These are phyloP conservation scores for Wickerhamomyces strasburgensis DNA, from an alignment of 805 yeast species.

Conservation along the genomic window DNA sequence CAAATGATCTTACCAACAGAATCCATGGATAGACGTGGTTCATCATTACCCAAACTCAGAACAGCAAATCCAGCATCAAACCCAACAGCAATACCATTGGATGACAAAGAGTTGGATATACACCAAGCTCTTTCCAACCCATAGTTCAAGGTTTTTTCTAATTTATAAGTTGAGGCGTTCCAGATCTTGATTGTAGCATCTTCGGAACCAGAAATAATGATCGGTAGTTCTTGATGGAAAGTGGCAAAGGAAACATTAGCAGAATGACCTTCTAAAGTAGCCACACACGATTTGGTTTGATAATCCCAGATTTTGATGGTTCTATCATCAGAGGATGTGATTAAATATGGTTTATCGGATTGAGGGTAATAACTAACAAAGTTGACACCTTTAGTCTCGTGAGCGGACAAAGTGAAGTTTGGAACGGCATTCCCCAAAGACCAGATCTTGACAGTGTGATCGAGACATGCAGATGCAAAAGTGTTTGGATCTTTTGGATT, in stretches of 20 bases:
- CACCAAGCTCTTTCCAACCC: slow-evolving; percentile 98
- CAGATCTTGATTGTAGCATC: slow-evolving; percentile 92
- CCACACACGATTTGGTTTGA: slow-evolving; percentile 93
- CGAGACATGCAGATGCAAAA: slow-evolving; percentile 95
- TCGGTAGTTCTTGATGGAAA: slow-evolving; percentile 96
- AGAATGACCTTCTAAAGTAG: slow-evolving; percentile 89
- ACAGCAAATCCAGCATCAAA: slow-evolving; percentile 93
- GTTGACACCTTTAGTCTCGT: slow-evolving; percentile 90
- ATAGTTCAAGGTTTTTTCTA: slow-evolving; percentile 86
- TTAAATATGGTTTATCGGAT: slow-evolving; percentile 93
- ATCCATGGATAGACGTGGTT: slow-evolving; percentile 92
- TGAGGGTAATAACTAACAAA: slow-evolving; percentile 96
- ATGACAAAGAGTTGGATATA: slow-evolving; percentile 62
- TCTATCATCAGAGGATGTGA: slow-evolving; percentile 87
- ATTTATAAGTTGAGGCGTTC: slow-evolving; percentile 90
- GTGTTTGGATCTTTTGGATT: slow-evolving; percentile 98
- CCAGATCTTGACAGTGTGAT: slow-evolving; percentile 96
- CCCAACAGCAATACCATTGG: slow-evolving; percentile 84
- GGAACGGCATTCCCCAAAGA: slow-evolving; percentile 82
- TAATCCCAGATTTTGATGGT: slow-evolving; percentile 93
- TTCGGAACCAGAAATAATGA: slow-evolving; percentile 93
- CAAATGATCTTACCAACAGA: slow-evolving; percentile 86
- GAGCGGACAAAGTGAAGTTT: slow-evolving; percentile 87
- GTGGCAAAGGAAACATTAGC: slow-evolving; percentile 95
- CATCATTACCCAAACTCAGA: slow-evolving; percentile 86